phyloP scores from a whole-genome alignment of 176 grass and related monocot species.

The Panicum miliaceum region DNA sequence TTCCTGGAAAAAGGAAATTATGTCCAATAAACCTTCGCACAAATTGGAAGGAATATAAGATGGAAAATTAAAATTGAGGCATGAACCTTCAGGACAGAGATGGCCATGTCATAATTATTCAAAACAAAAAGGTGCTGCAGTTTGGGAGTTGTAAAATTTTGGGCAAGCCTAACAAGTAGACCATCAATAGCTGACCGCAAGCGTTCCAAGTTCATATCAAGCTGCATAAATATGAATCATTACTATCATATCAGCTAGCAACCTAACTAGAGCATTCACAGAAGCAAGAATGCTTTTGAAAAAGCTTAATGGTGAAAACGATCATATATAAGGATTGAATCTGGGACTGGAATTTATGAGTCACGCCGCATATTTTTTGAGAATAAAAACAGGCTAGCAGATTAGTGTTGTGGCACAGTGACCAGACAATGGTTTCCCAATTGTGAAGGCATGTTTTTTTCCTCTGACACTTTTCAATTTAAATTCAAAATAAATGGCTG shows the following conservation, averaged over 20 bases:
- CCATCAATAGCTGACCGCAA: constrained; percentile 71
- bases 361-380: not conserved
- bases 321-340: not conserved
- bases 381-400: not conserved
- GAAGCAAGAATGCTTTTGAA: constrained; percentile 19
- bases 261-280: constrained; percentile 9
- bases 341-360: not conserved
- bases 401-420: not conserved
- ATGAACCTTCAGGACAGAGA: constrained; percentile 83
- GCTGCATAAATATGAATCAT: constrained; percentile 57
- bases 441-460: not conserved
- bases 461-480: not conserved
- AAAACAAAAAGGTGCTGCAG: constrained; percentile 81
- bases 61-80: not conserved
- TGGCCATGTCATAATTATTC: constrained; percentile 96
- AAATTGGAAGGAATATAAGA: not conserved
- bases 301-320: constrained; percentile 1
- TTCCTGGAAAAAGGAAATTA: constrained; percentile 57
- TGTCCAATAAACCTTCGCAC: constrained; percentile 4
- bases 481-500: not conserved
- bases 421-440: not conserved
- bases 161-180: constrained; percentile 67
- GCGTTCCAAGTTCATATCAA: constrained; percentile 83
- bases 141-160: constrained; percentile 63
- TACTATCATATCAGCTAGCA: constrained; percentile 29